These are phyloP conservation scores for Skeletonema marinoi DNA, from an alignment of 108 stramenopile genomes.

Conservation along the genomic window DNA sequence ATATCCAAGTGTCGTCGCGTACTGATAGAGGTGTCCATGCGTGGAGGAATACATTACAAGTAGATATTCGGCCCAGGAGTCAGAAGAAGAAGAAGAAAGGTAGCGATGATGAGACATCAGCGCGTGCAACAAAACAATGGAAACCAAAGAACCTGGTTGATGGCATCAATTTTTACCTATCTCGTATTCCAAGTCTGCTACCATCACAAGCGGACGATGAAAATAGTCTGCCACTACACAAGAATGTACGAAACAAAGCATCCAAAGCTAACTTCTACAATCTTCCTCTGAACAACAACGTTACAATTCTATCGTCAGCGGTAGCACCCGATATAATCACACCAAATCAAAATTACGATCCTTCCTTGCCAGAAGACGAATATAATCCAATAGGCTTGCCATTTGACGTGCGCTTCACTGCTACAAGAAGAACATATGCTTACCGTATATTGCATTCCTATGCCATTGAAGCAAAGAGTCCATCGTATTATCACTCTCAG, in stretches of 20 bases:
- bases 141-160: constrained; percentile 46
- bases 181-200: constrained; percentile 22
- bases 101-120: not conserved
- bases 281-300: constrained; percentile 18
- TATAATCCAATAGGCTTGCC: constrained; percentile 51
- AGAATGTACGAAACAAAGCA: constrained; percentile 1
- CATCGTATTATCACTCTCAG: constrained; percentile 37
- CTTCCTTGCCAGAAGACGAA: constrained; percentile 28
- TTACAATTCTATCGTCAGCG: constrained; percentile 40
- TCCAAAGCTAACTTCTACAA: constrained; percentile 18
- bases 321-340: constrained; percentile 28
- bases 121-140: constrained; percentile 9
- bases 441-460: constrained; percentile 69
- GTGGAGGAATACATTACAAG: constrained; percentile 84
- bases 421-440: constrained; percentile 73
- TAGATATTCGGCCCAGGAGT: constrained; percentile 61
- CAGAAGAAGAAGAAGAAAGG: not conserved
- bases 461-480: constrained; percentile 6
- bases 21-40: constrained; percentile 90
- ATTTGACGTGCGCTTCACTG: constrained; percentile 85
- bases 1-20: constrained; percentile 77
- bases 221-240: not conserved
- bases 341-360: constrained; percentile 48
- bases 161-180: constrained; percentile 70
- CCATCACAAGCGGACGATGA: constrained; percentile 6